phyloP scores from a whole-genome alignment of 495 filamentous ascomycete genomes.

The Penicillium crystallinum region DNA sequence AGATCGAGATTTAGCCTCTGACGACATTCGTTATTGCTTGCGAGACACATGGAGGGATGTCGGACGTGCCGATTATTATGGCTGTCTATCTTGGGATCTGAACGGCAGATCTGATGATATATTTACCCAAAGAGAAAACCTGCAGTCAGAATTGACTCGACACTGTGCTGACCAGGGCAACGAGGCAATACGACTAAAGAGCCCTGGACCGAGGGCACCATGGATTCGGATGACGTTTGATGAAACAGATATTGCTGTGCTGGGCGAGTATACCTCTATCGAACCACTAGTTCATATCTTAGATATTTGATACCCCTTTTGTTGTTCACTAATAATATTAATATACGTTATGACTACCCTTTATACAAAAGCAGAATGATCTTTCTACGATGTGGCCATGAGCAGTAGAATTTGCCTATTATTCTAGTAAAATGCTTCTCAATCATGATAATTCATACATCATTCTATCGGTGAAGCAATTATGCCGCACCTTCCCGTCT shows the following conservation, averaged over 20 bases:
- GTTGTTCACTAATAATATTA: not conserved
- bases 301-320: not conserved
- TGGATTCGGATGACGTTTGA: slow-evolving; percentile 14
- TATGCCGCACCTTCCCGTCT: slow-evolving; percentile 55
- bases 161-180: not conserved
- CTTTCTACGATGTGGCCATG: not conserved
- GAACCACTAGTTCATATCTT: not conserved
- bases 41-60: slow-evolving; percentile 29
- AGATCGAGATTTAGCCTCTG: slow-evolving; percentile 6
- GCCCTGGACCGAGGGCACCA: not conserved
- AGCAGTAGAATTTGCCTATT: not conserved
- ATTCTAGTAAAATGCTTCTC: slow-evolving; percentile 12
- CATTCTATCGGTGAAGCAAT: slow-evolving; percentile 6
- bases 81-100: slow-evolving; percentile 28
- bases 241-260: slow-evolving; percentile 12
- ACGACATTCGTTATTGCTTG: slow-evolving; percentile 23
- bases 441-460: slow-evolving; percentile 14
- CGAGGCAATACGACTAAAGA: no score
- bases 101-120: not conserved
- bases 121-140: not conserved
- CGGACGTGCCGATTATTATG: slow-evolving; percentile 30
- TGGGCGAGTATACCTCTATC: slow-evolving; percentile 24
- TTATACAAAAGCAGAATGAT: not conserved
- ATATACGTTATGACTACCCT: not conserved
- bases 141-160: no score